These are phyloP conservation scores for Podila epigama DNA, from an alignment of 192 early-diverging fungal genomes.

Conservation along the genomic window DNA sequence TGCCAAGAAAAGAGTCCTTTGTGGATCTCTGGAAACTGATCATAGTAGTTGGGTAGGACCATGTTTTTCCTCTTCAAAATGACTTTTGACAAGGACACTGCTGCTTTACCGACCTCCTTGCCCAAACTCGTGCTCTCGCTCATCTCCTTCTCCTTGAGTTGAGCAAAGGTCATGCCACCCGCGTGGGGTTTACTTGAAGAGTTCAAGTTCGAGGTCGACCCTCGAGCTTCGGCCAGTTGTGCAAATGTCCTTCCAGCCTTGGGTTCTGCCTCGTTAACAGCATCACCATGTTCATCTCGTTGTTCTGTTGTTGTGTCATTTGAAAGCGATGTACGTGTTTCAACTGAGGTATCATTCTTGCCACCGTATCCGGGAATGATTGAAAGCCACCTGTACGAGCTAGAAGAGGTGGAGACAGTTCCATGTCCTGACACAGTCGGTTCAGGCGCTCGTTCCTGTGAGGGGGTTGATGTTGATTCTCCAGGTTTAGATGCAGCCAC, in stretches of 20 bases:
- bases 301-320: slow-evolving; percentile 11
- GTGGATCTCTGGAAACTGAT: slow-evolving; percentile 37
- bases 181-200: background rate
- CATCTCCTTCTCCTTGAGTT: slow-evolving; percentile 20
- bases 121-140: background rate
- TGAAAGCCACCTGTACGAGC: slow-evolving; percentile 35
- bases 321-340: background rate
- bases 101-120: slow-evolving; percentile 28
- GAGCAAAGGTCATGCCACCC: slow-evolving; percentile 9
- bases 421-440: too few species aligned
- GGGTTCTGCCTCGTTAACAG: background rate
- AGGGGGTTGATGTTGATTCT: slow-evolving; percentile 1
- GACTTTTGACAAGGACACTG: slow-evolving; percentile 28
- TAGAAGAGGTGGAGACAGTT: slow-evolving; percentile 10
- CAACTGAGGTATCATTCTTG: slow-evolving; percentile 6
- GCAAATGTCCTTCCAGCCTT: slow-evolving; percentile 14
- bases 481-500: too few species aligned
- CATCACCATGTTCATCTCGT: slow-evolving; percentile 4
- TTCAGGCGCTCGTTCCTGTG: background rate
- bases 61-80: slow-evolving; percentile 39
- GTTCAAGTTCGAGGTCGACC: background rate
- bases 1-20: slow-evolving; percentile 14
- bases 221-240: slow-evolving; percentile 8
- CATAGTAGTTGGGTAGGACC: slow-evolving; percentile 38
- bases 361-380: slow-evolving; percentile 29